Evolutionary conservation across 176 grass and related monocot species (phyloP).

Genomic region (Aegilops sharonensis): DNA sequence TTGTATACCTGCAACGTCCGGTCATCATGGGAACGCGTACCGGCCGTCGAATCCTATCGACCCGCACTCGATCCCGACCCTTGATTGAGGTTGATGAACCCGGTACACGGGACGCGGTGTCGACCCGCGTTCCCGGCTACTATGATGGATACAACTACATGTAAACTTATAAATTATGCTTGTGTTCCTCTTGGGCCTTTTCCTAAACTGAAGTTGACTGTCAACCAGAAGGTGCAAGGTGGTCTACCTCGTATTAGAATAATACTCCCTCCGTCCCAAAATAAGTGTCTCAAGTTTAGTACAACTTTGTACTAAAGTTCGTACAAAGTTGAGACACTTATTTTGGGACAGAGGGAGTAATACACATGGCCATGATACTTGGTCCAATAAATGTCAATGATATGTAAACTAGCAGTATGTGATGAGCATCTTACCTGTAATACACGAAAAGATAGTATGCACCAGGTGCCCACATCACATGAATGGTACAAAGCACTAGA

Average conservation of each 20-base stretch:
- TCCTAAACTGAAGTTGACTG: constrained; percentile 3
- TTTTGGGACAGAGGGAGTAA: too few species aligned
- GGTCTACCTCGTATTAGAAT: constrained; percentile 3
- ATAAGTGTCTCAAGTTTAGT: too few species aligned
- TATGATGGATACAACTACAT: neutral
- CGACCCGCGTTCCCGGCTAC: too few species aligned
- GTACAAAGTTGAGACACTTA: too few species aligned
- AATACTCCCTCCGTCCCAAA: neutral
- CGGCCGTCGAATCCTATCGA: too few species aligned
- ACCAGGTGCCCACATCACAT: constrained; percentile 97
- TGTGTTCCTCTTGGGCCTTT: neutral
- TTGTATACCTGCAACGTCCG: too few species aligned
- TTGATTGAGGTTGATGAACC: too few species aligned
- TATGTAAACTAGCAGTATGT: constrained; percentile 2
- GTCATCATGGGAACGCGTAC: too few species aligned
- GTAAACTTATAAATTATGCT: neutral
- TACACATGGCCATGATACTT: neutral
- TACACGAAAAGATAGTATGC: constrained; percentile 83
- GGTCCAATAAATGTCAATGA: constrained; percentile 9
- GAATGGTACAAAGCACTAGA: constrained; percentile 92
- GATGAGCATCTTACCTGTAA: constrained; percentile 60
- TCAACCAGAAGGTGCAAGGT: neutral
- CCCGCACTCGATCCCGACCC: too few species aligned
- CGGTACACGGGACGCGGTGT: too few species aligned
- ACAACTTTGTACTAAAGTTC: too few species aligned